A percentile compares a stretch with the other conserved stretches of the same genome.
Conservation (phyloP, 2,329 filamentous ascomycete genomes). For the Colletotrichum sp. region DNA sequence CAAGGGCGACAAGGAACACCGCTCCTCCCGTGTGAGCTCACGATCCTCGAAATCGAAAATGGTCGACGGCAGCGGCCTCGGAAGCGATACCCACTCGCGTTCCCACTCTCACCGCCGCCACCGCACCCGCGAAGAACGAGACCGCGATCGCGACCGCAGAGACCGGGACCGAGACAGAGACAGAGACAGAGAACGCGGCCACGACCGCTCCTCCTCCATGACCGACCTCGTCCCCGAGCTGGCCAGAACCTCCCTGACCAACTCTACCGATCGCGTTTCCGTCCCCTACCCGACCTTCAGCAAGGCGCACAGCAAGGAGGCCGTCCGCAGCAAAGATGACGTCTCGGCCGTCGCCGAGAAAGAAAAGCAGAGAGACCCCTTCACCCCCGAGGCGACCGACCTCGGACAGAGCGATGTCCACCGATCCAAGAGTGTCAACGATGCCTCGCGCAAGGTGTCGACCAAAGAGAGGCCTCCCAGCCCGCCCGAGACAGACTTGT, state of each 20-base stretch:
- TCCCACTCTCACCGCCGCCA: conserved; percentile 22
- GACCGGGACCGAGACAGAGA: conserved; percentile 6
- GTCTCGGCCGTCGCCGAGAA: conserved; percentile 32
- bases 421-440: conserved; percentile 54
- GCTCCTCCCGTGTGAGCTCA: conserved; percentile 22
- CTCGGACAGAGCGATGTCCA: conserved; percentile 57
- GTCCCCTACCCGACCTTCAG: conserved; percentile 83
- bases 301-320: conserved; percentile 91
- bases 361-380: conserved; percentile 42
- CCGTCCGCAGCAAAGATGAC: conserved; percentile 68
- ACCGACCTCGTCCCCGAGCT: conserved; percentile 57
- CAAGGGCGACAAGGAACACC: conserved; percentile 25
- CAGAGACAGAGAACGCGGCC: conserved; percentile 32
- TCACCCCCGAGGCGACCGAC: conserved; percentile 77
- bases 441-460: conserved; percentile 39
- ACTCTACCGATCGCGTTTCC: conserved; percentile 50
- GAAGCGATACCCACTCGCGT: background rate
- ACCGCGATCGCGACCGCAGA: conserved; percentile 27
- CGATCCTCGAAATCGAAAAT: conserved; percentile 22
- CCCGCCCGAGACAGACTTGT: conserved; percentile 68
- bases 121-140: conserved; percentile 23
- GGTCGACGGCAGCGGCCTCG: conserved; percentile 20
- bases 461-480: conserved; percentile 61
- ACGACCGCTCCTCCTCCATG: conserved; percentile 41
- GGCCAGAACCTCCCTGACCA: conserved; percentile 34